Conservation (phyloP, 2,329 filamentous ascomycete species). For the Chaetomium globosum region DNA sequence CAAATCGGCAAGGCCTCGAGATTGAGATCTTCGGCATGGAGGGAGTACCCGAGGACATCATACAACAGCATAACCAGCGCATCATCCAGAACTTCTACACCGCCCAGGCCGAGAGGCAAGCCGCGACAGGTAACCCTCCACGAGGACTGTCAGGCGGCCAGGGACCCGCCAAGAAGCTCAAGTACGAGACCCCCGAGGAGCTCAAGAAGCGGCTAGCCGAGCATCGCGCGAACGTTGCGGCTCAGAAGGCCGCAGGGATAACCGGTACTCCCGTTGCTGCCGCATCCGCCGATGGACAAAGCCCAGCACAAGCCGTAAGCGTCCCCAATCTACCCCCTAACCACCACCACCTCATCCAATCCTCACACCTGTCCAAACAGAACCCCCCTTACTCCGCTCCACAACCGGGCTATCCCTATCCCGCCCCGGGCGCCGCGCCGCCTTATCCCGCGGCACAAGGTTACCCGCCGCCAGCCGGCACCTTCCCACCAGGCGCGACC, state of each 20-base stretch:
- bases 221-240: constrained; percentile 69
- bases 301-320: constrained; percentile 61
- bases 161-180: constrained; percentile 69
- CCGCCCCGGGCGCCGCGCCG: constrained; percentile 32
- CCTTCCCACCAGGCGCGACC: constrained; percentile 42
- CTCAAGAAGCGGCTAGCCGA: constrained; percentile 79
- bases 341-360: neutral
- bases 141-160: constrained; percentile 61
- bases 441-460: constrained; percentile 37
- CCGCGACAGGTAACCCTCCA: constrained; percentile 80
- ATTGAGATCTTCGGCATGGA: constrained; percentile 99
- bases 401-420: constrained; percentile 40
- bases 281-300: constrained; percentile 54
- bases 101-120: constrained; percentile 78
- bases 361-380: constrained; percentile 35
- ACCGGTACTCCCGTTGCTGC: constrained; percentile 58
- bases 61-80: constrained; percentile 80
- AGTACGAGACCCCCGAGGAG: constrained; percentile 74
- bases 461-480: constrained; percentile 37
- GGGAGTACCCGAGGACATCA: constrained; percentile 84
- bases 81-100: constrained; percentile 85
- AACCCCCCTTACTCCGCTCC: constrained; percentile 51
- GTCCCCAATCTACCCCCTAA: neutral
- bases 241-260: constrained; percentile 59
- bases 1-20: constrained; percentile 80